Evolutionary conservation across 192 early-diverging fungal genomes (phyloP).

Genomic region (Coemansia sp.): DNA sequence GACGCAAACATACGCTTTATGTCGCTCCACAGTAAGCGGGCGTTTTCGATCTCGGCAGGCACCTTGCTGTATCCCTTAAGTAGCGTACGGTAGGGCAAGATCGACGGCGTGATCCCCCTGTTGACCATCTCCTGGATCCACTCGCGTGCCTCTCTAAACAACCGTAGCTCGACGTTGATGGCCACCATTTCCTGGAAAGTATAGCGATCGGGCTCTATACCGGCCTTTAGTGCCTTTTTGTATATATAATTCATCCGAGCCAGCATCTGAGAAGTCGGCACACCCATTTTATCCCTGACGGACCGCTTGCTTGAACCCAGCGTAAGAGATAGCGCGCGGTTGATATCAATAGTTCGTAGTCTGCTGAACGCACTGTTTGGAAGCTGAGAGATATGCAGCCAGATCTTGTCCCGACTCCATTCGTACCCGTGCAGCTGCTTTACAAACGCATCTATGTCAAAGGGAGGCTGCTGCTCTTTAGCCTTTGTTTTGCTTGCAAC

Average conservation of each 20-base stretch:
- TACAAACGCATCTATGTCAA: slow-evolving; percentile 7
- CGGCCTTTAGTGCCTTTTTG: slow-evolving; percentile 2
- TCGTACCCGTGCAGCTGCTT: slow-evolving; percentile 16
- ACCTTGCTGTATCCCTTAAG: slow-evolving; percentile 37
- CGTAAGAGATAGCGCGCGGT: slow-evolving; percentile 30
- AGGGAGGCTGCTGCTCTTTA: not conserved
- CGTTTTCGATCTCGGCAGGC: slow-evolving; percentile 25
- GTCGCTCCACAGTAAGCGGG: slow-evolving; percentile 31
- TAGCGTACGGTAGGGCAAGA: slow-evolving; percentile 39
- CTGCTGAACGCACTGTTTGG: slow-evolving; percentile 6
- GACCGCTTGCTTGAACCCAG: slow-evolving; percentile 3
- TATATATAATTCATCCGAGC: slow-evolving; percentile 25
- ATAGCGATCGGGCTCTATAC: slow-evolving; percentile 23
- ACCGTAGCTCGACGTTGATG: slow-evolving; percentile 25
- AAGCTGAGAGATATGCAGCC: slow-evolving; percentile 19
- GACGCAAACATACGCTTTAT: slow-evolving; percentile 14
- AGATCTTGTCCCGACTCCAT: slow-evolving; percentile 33
- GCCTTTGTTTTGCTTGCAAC: not conserved
- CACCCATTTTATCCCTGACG: not conserved
- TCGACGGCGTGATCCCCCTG: slow-evolving; percentile 20
- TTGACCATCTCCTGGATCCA: slow-evolving; percentile 27
- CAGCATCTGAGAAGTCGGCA: slow-evolving; percentile 15
- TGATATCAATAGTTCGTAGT: slow-evolving; percentile 33
- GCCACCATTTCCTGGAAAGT: slow-evolving; percentile 47
- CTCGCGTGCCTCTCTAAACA: slow-evolving; percentile 24